These are phyloP conservation scores for Claviceps pusilla DNA, from an alignment of 2,329 filamentous ascomycete species.

Conservation along the genomic window DNA sequence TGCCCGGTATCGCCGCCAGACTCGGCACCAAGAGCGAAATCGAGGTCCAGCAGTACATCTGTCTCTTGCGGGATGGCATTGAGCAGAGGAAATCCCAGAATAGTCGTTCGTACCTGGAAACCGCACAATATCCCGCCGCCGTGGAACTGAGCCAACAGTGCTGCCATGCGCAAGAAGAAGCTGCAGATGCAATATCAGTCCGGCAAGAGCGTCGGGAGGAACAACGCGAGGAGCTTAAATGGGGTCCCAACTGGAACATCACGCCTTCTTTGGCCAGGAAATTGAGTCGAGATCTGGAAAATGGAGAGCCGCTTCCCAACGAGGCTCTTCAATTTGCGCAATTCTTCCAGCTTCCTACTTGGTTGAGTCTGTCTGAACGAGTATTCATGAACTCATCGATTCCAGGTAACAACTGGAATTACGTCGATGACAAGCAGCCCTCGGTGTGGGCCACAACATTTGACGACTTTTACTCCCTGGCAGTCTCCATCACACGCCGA, in stretches of 20 bases:
- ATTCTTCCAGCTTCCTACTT: constrained; percentile 43
- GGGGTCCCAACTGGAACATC: constrained; percentile 54
- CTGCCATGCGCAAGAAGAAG: constrained; percentile 48
- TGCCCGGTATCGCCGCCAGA: constrained; percentile 44
- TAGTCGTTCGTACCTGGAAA: constrained; percentile 20
- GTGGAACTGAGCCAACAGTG: constrained; percentile 55
- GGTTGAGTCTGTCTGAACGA: constrained; percentile 47
- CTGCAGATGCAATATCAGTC: constrained; percentile 49
- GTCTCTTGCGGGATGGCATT: constrained; percentile 39
- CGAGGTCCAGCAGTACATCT: constrained; percentile 59
- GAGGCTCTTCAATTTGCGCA: constrained; percentile 31
- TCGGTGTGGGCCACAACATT: constrained; percentile 61
- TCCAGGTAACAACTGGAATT: constrained; percentile 52
- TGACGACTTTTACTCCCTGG: constrained; percentile 58
- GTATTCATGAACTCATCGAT: constrained; percentile 62
- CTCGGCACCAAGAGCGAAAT: constrained; percentile 58
- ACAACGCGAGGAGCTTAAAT: constrained; percentile 40
- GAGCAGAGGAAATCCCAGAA: constrained; percentile 24
- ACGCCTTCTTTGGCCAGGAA: constrained; percentile 22
- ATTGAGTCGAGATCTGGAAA: constrained; percentile 11
- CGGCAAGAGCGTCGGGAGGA: constrained; percentile 51
- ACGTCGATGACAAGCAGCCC: constrained; percentile 45
- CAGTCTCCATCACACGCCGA: constrained; percentile 51
- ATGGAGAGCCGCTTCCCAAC: neutral
- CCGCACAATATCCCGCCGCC: constrained; percentile 53